Base-by-base conservation (phyloP, 768 basidiomycete species). In the Suillus luteus region DNA sequence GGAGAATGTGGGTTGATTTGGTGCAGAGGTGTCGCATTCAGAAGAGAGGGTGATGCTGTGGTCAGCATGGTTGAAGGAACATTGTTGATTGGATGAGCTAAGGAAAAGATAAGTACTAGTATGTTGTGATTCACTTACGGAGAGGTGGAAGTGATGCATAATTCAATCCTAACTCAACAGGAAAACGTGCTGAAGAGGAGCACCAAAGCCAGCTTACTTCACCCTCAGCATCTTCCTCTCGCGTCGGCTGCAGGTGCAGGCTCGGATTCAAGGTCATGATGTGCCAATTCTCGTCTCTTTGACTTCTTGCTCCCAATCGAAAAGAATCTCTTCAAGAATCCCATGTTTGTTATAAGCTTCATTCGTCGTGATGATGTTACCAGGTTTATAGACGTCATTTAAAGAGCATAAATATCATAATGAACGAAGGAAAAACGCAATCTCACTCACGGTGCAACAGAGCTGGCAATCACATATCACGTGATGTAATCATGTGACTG, bases 71-170 rank as follows among this genome's bases (percentile, higher is more conserved):
- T 71, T 64, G 63, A 80, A 83, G 69, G 69, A 31, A 88, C 78
- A 55, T 80, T 77, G 67, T 91, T 85, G 43, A 89, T 87, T 11
- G 90, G 90, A 70, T 91, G 89, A 11, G 87, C 87, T 89, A 61
- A 37, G 62, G 17, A 31, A 43, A 1, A n/a, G 52, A 44, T 59
- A 40, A 33, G 44, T n/a, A n/a, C n/a, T n/a, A n/a, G n/a, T 41
- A 12, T 33, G 12, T 12, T 24, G 59, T 31, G n/a, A 48, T 14
- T 5, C 37, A 81, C 91, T 78, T 70, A 93, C 91, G 90, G 65
- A 92, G 76, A 60, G 90, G 89, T 24, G 90, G 87, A 10, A 92
- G 73, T 57, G 83, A 79, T 27, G 79, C 70, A 68, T 86, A 84
- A 69, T 87, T 84, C 10, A 82, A 73, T 67, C 87, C 86, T 9